These are phyloP conservation scores for Monosporascus sp. DNA, from an alignment of 2,329 filamentous ascomycete genomes.

Conservation along the genomic window DNA sequence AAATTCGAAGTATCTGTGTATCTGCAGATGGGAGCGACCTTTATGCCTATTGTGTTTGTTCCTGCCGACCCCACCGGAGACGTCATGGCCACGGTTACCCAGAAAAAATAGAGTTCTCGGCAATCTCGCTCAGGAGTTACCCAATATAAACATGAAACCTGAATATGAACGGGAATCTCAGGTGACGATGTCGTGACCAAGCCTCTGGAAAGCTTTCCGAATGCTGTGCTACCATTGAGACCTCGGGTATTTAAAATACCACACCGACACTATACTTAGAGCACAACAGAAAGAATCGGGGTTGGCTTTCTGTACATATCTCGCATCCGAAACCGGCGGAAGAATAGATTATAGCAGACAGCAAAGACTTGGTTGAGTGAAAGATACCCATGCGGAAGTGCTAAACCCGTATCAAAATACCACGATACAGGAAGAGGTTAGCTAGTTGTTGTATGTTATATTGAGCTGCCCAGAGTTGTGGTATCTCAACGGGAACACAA, in stretches of 20 bases:
- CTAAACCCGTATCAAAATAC: too few species aligned
- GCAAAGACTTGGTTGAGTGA: neutral
- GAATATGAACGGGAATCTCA: slow-evolving; percentile 13
- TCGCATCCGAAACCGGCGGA: neutral
- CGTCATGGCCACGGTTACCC: slow-evolving; percentile 11
- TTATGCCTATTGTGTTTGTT: neutral
- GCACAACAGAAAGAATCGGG: neutral
- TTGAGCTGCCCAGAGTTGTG: too few species aligned
- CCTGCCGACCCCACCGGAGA: neutral
- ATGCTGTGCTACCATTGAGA: slow-evolving; percentile 20
- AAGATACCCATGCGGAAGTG: too few species aligned
- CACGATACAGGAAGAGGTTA: too few species aligned
- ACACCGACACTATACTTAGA: slow-evolving; percentile 9
- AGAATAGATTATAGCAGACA: neutral
- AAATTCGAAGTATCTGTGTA: neutral
- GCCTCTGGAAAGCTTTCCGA: slow-evolving; percentile 22
- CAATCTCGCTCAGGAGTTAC: slow-evolving; percentile 8
- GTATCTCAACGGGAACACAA: too few species aligned
- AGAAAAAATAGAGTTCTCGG: slow-evolving; percentile 10
- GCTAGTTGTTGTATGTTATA: too few species aligned
- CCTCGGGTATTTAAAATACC: slow-evolving; percentile 15
- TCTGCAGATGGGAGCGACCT: neutral
- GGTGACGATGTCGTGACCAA: slow-evolving; percentile 15
- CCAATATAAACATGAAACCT: slow-evolving; percentile 23
- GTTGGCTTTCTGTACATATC: neutral